Conservation (phyloP, 140 eudicot species). For the Bidens hawaiensis region DNA sequence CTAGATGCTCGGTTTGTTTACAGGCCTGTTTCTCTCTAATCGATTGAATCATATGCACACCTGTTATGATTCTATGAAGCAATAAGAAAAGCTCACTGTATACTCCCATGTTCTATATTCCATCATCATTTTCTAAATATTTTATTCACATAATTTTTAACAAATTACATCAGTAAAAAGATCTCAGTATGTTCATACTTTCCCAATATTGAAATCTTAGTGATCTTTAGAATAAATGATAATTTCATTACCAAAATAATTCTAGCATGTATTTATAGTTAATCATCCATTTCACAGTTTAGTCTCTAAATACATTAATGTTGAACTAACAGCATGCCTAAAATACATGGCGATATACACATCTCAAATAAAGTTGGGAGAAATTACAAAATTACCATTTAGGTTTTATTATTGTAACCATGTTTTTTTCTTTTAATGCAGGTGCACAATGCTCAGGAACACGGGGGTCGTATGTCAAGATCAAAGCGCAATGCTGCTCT, state of each 20-base stretch:
- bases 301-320: no score
- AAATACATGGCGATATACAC: neutral
- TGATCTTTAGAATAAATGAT: neutral
- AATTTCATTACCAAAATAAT: neutral
- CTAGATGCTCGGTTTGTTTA: no score
- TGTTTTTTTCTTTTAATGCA: conserved; percentile 20
- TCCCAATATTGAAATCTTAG: neutral
- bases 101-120: neutral
- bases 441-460: conserved; percentile 92
- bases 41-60: neutral
- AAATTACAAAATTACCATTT: neutral
- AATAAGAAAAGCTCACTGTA: neutral
- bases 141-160: neutral
- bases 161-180: neutral
- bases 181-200: neutral
- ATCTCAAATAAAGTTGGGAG: no score
- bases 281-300: neutral
- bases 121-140: neutral
- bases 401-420: neutral
- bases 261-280: no score
- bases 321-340: neutral
- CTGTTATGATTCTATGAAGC: neutral
- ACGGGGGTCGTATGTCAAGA: conserved; percentile 93
- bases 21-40: no score
- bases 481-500: conserved; percentile 83